Base-by-base conservation (phyloP, 768 basidiomycete genomes). In the Ramaria sp. region DNA sequence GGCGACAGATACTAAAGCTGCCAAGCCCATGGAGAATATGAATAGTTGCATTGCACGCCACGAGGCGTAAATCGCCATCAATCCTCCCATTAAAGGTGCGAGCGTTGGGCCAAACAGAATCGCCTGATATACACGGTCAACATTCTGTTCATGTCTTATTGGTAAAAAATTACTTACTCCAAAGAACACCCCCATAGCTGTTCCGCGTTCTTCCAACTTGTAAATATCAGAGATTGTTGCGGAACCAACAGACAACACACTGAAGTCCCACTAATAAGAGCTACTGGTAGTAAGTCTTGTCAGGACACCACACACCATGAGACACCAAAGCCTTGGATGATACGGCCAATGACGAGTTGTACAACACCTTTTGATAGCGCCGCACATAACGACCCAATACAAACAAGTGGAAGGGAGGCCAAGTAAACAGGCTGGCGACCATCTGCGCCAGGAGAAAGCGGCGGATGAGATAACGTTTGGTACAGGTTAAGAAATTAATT, bases 391-490 rank as follows among this genome's bases (percentile, higher is more conserved):
- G 84, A 83, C 0, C 78, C 83, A 0, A 83, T 52, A 33, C 77
- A 72, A 39, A 82, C 72, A 31, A 86, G 68, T 0, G 86, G 86
- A 12, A 86, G 70, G 4, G 77, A 77, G 33, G 67, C 67, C 4
- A 88, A 70, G 61, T 84, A 88, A 10, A 86, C 70, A 0, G 73
- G 71, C 19, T 81, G 70, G 2, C 86, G 74, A 2, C 89, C 88
- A 70, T 88, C 84, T 86, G 43, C 27, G 27, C 27, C 27, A 5
- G 27, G 27, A 27, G 27, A 27, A 27, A 27, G 27, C 27, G 5
- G 27, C 5, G 27, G 27, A 27, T 27, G 27, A 27, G 27, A 27
- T 27, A 5, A 27, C 5, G 27, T 27, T 27, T 5, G 27, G 27
- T 27, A 5, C 27, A 27, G 27, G 27, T 27, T 5, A 27, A 27